Evolutionary conservation across 208 protist species (phyloP), one percentile per base, ranked within the genome.

Genomic region (Leishmania lainsoni): DNA sequence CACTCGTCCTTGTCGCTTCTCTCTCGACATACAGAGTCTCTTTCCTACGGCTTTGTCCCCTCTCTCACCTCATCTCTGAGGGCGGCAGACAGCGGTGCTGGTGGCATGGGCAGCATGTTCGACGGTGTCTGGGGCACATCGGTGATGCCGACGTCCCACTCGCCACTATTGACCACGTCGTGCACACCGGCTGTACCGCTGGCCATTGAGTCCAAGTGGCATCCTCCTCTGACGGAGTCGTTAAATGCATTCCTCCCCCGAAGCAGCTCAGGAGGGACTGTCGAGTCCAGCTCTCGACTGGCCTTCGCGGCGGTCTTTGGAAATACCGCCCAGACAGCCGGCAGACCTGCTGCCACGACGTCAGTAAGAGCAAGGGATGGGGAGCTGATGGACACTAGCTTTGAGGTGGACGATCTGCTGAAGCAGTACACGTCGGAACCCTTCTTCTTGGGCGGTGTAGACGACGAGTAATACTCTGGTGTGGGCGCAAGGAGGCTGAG

Each of bases 341-440:
- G 39, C 8, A 35, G 20, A 56, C 32, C 59, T 0, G 5, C 71
- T 4, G 72, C 39, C n/a, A 52, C 48, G 79, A 22, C 59, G 32
- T 0, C 17, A 14, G 8, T 45, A 26, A 45, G 16, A 12, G 3
- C 35, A 12, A 32, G 10, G 12, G 17, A 75, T 8, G 26, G 17
- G 45, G 76, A 77, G 10, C 14, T 14, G 6, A 29, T n/a, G 45
- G 74, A 48, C 5, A 45, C 75, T 26, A 76, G 78, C 32, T 76
- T 49, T 32, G 80, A 86, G 75, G 80, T 83, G 58, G 79, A 81
- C 29, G 82, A 83, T 51, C 29, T 78, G 49, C 5, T 83, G 66
- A 51, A 79, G 65, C 72, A 49, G 39, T 79, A 75, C 42, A 73
- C 61, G 65, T 22, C 80, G 4, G 66, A 79, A 2, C 45, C 75